A percentile compares a stretch with the other conserved stretches of the same genome.
Evolutionary conservation across 768 basidiomycete genomes (phyloP).

Genomic region (Cystobasidium onofrii): DNA sequence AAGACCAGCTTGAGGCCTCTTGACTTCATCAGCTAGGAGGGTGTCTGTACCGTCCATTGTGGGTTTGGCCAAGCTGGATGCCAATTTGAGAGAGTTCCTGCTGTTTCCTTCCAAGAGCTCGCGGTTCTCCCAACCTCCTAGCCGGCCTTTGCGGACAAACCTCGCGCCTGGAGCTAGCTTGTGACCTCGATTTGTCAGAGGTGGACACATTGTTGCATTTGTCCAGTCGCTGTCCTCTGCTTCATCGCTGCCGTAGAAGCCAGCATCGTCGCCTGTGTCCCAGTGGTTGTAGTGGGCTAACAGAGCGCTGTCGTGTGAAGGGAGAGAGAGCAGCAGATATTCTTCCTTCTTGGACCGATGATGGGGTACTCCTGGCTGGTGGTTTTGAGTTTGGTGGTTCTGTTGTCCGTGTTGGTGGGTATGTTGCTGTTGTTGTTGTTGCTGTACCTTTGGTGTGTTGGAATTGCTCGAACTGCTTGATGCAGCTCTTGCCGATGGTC

Average conservation of each 20-base stretch:
- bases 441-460: constrained; percentile 4
- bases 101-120: constrained; percentile 35
- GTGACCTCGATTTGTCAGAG: constrained; percentile 40
- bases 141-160: constrained; percentile 31
- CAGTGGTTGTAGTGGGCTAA: constrained; percentile 9
- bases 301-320: constrained; percentile 33
- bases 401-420: constrained; percentile 15
- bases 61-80: not conserved
- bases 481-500: not conserved
- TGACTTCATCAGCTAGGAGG: constrained; percentile 1
- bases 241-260: not conserved
- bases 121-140: constrained; percentile 37
- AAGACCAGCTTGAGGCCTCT: not conserved
- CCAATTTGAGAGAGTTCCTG: not conserved
- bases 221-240: constrained; percentile 12
- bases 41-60: not conserved
- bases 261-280: constrained; percentile 33
- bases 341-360: constrained; percentile 27
- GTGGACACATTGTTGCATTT: not conserved
- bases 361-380: not conserved
- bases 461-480: not conserved
- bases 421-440: constrained; percentile 24
- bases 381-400: not conserved
- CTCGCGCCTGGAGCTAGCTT: constrained; percentile 36
- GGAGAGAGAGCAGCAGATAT: constrained; percentile 33